Evolutionary conservation across 2,329 filamentous ascomycete species (phyloP).

Genomic region (Colletotrichum eleusines): DNA sequence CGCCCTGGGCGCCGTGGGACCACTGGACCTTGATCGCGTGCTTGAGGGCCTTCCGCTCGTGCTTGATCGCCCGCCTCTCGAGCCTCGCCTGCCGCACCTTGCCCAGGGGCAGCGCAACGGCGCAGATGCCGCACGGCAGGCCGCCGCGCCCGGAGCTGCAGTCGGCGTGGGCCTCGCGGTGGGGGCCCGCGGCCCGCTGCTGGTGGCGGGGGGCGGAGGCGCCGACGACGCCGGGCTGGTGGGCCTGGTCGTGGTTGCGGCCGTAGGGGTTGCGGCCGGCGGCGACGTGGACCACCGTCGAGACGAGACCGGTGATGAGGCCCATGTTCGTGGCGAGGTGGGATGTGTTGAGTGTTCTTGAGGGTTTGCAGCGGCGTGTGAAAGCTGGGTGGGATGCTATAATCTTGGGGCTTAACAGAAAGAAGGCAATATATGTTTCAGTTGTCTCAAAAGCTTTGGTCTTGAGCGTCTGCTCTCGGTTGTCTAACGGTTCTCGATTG

Average conservation of each 20-base stretch:
- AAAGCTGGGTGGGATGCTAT: background rate
- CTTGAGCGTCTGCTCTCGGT: background rate
- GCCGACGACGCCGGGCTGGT: background rate
- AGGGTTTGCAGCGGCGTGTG: background rate
- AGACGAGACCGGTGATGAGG: slow-evolving; percentile 41
- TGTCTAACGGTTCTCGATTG: background rate
- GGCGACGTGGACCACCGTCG: slow-evolving; percentile 36
- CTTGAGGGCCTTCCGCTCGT: slow-evolving; percentile 32
- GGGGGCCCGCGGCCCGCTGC: background rate
- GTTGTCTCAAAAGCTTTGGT: background rate
- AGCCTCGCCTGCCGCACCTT: slow-evolving; percentile 34
- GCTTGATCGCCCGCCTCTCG: slow-evolving; percentile 22
- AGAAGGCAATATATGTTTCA: background rate
- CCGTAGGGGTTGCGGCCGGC: slow-evolving; percentile 36
- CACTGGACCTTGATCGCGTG: slow-evolving; percentile 35
- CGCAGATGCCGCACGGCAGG: slow-evolving; percentile 37
- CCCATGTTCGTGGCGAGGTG: slow-evolving; percentile 11
- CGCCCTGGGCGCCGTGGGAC: slow-evolving; percentile 16
- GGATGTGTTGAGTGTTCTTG: background rate
- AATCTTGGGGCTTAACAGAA: background rate
- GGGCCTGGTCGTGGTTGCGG: slow-evolving; percentile 29
- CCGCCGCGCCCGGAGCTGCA: slow-evolving; percentile 2
- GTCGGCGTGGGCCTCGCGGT: background rate
- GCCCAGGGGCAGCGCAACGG: slow-evolving; percentile 30
- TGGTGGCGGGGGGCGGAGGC: too few species aligned